Percentiles rank a stretch among this genome's conserved stretches.
Conservation (phyloP, 768 basidiomycete genomes). For the Astraeus odoratus region DNA sequence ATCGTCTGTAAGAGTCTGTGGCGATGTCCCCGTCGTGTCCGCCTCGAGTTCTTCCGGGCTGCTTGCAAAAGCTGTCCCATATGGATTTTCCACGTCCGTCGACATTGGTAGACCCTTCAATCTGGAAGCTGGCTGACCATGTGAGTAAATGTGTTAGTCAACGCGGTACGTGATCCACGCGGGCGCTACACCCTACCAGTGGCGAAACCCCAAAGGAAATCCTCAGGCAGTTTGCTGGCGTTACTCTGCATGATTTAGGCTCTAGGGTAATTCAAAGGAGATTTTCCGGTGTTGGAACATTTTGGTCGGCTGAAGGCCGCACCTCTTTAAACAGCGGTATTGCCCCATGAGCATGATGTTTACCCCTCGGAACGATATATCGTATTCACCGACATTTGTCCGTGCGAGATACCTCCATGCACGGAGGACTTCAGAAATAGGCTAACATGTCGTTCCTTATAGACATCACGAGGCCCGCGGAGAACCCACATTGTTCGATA, state of each 20-base stretch:
- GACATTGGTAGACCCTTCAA: constrained; percentile 57
- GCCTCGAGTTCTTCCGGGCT: constrained; percentile 63
- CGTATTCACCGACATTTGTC: neutral
- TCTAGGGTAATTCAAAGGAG: neutral
- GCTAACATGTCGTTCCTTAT: neutral
- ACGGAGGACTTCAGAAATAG: neutral
- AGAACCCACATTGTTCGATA: neutral
- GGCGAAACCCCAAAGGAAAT: constrained; percentile 68
- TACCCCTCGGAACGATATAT: neutral
- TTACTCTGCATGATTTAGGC: constrained; percentile 1
- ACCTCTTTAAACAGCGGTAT: neutral
- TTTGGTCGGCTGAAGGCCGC: neutral
- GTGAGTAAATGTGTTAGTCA: constrained; percentile 3
- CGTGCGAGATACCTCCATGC: neutral
- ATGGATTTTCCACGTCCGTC: constrained; percentile 63
- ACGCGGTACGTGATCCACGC: neutral
- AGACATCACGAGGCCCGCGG: neutral
- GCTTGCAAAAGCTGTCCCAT: constrained; percentile 67
- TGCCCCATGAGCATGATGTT: neutral
- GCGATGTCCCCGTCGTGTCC: constrained; percentile 63
- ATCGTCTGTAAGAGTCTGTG: constrained; percentile 63
- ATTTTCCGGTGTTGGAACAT: neutral
- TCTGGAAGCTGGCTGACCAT: constrained; percentile 57
- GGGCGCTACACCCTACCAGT: constrained; percentile 45
- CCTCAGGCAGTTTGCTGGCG: constrained; percentile 39